A percentile compares a stretch with the other conserved stretches of the same genome.
Evolutionary conservation across 1,284 basidiomycete species (phyloP).

Genomic region (Abortiporus biennis): DNA sequence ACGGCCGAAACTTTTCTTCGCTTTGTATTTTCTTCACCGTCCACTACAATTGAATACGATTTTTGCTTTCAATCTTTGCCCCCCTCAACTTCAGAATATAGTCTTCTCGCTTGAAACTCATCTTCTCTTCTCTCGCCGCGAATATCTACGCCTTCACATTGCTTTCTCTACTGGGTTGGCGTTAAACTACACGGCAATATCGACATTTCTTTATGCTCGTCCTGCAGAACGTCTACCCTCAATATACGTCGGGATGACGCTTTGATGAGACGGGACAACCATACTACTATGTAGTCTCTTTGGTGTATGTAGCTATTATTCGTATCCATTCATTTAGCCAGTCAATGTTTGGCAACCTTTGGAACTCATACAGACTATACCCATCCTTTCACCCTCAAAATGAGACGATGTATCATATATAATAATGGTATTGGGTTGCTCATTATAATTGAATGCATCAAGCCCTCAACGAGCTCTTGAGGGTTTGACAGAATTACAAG

Average conservation of each 20-base stretch:
- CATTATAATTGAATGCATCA: too few species aligned
- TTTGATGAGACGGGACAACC: constrained; percentile 48
- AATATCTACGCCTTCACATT: constrained; percentile 57
- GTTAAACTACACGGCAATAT: constrained; percentile 69
- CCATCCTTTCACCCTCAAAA: too few species aligned
- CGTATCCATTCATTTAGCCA: too few species aligned
- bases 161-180: constrained; percentile 36
- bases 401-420: too few species aligned
- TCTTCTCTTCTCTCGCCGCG: constrained; percentile 34
- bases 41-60: background rate
- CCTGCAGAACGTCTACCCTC: constrained; percentile 55
- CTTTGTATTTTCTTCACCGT: background rate
- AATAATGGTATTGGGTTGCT: too few species aligned
- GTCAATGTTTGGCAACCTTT: too few species aligned
- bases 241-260: constrained; percentile 37
- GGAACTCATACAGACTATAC: too few species aligned
- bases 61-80: background rate
- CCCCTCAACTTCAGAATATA: background rate
- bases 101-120: background rate
- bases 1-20: background rate
- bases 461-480: too few species aligned
- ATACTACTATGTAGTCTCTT: too few species aligned
- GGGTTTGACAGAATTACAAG: too few species aligned
- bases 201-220: constrained; percentile 18
- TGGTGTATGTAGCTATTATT: too few species aligned